Conservation (phyloP, 2,329 filamentous ascomycete species). For the Neopestalotiopsis clavispora region DNA sequence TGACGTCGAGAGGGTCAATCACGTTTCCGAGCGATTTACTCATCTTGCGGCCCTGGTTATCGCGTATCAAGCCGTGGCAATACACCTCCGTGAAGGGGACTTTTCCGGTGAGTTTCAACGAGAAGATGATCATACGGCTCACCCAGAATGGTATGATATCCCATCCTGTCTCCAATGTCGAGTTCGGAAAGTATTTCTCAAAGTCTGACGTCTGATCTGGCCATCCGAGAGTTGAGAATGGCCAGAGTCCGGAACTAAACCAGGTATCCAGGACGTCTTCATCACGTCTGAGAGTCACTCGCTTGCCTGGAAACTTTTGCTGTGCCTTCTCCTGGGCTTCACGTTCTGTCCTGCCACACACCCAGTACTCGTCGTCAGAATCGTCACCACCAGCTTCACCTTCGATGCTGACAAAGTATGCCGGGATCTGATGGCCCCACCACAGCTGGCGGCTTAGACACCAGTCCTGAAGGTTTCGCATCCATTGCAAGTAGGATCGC, state of each 20-base stretch:
- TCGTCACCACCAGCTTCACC: background rate
- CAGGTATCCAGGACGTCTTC: slow-evolving; percentile 94
- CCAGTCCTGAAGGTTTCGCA: slow-evolving; percentile 88
- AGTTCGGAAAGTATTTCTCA: slow-evolving; percentile 79
- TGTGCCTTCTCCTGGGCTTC: background rate
- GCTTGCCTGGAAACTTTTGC: background rate
- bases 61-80: slow-evolving; percentile 90
- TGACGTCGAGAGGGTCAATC: slow-evolving; percentile 92
- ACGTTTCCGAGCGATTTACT: slow-evolving; percentile 96
- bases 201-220: slow-evolving; percentile 74
- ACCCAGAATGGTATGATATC: slow-evolving; percentile 96
- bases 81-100: slow-evolving; percentile 94
- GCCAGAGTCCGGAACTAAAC: slow-evolving; percentile 96
- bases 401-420: background rate
- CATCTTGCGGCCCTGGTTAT: slow-evolving; percentile 96
- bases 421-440: slow-evolving; percentile 86
- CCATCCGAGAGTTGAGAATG: slow-evolving; percentile 93
- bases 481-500: slow-evolving; percentile 86
- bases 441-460: slow-evolving; percentile 92
- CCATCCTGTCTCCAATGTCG: slow-evolving; percentile 91
- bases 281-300: slow-evolving; percentile 10
- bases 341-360: background rate
- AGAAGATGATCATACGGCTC: slow-evolving; percentile 90
- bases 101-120: slow-evolving; percentile 87
- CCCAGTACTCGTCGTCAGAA: background rate